phyloP scores from a whole-genome alignment of 2,329 filamentous ascomycete genomes.

The Alternaria brassicicola region DNA sequence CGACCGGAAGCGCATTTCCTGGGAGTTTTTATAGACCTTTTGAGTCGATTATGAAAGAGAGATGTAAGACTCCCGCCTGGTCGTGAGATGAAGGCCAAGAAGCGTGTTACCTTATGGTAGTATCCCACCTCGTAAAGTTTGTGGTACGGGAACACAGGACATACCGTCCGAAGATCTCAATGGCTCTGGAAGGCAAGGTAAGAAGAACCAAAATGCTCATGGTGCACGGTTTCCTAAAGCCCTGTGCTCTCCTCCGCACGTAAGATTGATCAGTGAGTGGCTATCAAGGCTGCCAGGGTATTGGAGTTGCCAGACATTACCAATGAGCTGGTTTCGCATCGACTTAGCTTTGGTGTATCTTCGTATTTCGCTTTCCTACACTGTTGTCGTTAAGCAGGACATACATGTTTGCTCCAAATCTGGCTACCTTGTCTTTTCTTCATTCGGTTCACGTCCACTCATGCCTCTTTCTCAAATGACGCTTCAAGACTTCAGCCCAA shows the following conservation, averaged over 20 bases:
- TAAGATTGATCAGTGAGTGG: background rate
- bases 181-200: background rate
- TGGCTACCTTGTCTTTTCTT: background rate
- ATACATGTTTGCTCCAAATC: background rate
- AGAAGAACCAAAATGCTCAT: background rate
- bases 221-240: background rate
- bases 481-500: background rate
- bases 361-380: background rate
- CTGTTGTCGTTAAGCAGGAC: background rate
- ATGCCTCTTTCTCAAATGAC: background rate
- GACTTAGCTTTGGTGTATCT: background rate
- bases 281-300: background rate
- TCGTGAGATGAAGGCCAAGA: background rate
- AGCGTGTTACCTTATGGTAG: background rate
- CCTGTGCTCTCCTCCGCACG: background rate
- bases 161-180: background rate
- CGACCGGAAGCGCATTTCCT: background rate
- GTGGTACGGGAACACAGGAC: background rate
- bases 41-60: background rate
- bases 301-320: background rate
- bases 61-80: background rate
- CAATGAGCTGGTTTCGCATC: background rate
- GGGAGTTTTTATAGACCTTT: background rate
- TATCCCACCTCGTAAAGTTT: background rate
- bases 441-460: background rate